phyloP scores from a whole-genome alignment of 140 eudicot species.

The Cichorium intybus region DNA sequence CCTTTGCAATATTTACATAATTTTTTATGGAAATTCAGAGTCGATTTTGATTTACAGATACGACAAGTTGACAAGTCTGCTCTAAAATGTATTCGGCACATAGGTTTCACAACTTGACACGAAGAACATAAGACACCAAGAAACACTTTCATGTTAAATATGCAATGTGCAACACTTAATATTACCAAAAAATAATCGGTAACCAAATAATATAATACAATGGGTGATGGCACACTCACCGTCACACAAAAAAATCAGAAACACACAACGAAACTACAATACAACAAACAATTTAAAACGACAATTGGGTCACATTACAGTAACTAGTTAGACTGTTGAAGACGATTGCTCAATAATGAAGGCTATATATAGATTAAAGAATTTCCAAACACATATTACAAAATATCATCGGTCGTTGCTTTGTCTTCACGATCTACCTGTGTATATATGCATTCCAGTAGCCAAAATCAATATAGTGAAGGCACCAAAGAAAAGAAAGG shows the following conservation, averaged over 20 bases:
- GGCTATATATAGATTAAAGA: background rate
- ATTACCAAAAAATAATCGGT: background rate
- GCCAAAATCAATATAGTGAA: constrained; percentile 55
- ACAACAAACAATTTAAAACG: background rate
- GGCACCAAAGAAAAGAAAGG: constrained; percentile 43
- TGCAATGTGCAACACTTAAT: background rate
- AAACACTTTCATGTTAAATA: background rate
- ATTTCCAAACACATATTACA: background rate
- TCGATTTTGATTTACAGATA: too few relatives aligned
- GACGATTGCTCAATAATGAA: background rate
- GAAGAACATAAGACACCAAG: background rate
- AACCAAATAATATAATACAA: constrained; percentile 1
- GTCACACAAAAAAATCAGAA: background rate
- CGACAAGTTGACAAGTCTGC: too few relatives aligned
- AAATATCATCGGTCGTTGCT: background rate
- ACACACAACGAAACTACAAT: background rate
- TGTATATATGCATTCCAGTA: constrained; percentile 49
- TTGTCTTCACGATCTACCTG: constrained; percentile 14
- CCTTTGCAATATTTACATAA: too few relatives aligned
- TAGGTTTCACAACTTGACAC: background rate
- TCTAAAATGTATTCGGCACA: background rate
- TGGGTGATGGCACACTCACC: background rate
- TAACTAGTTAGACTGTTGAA: background rate
- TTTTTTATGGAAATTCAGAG: too few relatives aligned
- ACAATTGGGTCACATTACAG: background rate